Base-by-base conservation (phyloP, 495 filamentous ascomycete species). In the Antarctomyces pellizariae region DNA sequence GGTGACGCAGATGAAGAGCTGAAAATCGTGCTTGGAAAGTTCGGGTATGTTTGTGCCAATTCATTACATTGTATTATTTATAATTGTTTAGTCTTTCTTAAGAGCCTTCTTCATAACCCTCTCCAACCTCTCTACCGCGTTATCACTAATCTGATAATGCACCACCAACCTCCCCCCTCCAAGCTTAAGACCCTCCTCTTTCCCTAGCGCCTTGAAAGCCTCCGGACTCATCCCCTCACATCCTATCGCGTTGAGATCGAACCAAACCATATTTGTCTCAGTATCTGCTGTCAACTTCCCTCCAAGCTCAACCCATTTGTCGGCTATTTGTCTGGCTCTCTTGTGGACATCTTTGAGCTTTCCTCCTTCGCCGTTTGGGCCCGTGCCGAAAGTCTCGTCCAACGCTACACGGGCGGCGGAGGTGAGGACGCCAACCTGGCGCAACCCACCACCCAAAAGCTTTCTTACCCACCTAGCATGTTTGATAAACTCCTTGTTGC, bases 211-310 rank as follows among this genome's bases (percentile, higher is more conserved):
- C 11, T 57, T 49, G 17, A 71, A 54, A 16, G 41, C 44, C 24
- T 57, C 50, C 7, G 22, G 31, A 3, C 41, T 35, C 29, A 68
- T 50, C 0, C 54, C 50, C 4, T 36, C 43, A 7, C 42, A 22
- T 7, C 11, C 11, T 7, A 41, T 36, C 8, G 35, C 53, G 15
- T 70, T 64, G 16, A 91, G 47, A 48, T 90, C 75, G 31, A 91
- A 36, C 84, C 82, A 95, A 9, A 89, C 67, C 74, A 92, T 91
- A 46, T 95, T 92, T 21, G 83, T 92, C 38, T 92, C 72, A 2
- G 72, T 70, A 5, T 67, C 66, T 16, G 66, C 47, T 20, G 42
- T 25, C 15, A 67, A 43, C 48, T 63, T 56, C 7, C 73, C 69
- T 1, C 72, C 74, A 8, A 69, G 46, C 4, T 43, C 47, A 2